phyloP scores from a whole-genome alignment of 2,329 filamentous ascomycete genomes.

The Lecanicillium sp. region DNA sequence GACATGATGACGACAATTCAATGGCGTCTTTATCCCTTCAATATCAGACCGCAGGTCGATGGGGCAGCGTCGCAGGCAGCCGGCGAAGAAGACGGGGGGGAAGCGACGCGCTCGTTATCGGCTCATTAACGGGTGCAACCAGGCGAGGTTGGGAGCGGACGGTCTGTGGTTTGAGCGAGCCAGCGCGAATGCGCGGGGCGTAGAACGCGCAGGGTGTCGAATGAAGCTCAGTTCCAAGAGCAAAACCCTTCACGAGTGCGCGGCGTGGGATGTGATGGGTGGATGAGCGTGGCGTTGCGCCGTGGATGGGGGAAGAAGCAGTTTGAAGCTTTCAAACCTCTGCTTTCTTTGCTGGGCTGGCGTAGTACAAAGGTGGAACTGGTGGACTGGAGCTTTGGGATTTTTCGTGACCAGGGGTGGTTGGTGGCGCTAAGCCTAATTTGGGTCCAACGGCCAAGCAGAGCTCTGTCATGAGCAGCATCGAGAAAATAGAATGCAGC shows the following conservation, averaged over 20 bases:
- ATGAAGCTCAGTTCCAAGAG: too few relatives aligned
- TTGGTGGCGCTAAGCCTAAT: conserved; percentile 5
- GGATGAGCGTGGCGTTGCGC: conserved; percentile 3
- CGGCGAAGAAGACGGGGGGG: background rate
- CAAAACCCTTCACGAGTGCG: background rate
- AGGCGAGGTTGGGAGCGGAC: too few relatives aligned
- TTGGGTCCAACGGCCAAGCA: background rate
- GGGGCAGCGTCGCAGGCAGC: conserved; percentile 2
- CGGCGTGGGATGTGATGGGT: conserved; percentile 2
- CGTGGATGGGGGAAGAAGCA: conserved; percentile 5
- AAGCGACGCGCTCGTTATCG: conserved; percentile 5
- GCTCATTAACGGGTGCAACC: conserved; percentile 4
- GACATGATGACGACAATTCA: conserved; percentile 35
- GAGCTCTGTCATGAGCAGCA: too few relatives aligned
- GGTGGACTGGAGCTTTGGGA: conserved; percentile 7
- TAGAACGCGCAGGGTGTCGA: too few relatives aligned
- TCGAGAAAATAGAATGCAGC: background rate
- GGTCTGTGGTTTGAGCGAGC: too few relatives aligned
- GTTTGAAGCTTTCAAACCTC: conserved; percentile 6
- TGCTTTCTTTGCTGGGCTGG: background rate
- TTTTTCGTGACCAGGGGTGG: conserved; percentile 6
- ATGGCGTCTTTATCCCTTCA: background rate
- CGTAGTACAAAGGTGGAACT: background rate
- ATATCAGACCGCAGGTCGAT: too few relatives aligned
- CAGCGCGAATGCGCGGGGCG: too few relatives aligned